Conservation (phyloP, 257 asterid genomes). For the Solanum virginianum region DNA sequence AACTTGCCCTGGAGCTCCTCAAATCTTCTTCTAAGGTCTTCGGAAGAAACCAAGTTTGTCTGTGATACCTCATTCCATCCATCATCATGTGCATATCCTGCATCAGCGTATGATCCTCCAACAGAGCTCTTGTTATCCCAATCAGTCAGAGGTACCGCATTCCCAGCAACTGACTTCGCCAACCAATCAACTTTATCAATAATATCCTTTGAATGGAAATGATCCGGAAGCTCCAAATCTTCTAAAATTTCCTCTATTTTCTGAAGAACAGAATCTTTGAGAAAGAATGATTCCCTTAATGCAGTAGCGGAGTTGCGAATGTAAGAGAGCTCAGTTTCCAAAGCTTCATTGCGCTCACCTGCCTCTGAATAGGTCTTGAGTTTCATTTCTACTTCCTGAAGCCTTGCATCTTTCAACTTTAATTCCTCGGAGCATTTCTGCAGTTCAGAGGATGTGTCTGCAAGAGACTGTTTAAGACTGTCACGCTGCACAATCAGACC, state of each 20-base stretch:
- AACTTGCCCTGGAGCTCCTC: conserved; percentile 84
- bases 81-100: conserved; percentile 46
- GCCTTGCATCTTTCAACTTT: conserved; percentile 54
- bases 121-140: conserved; percentile 59
- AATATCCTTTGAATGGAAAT: conserved; percentile 70
- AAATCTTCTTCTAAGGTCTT: conserved; percentile 55
- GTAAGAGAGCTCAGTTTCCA: conserved; percentile 94
- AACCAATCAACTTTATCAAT: conserved; percentile 91
- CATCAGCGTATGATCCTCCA: conserved; percentile 51
- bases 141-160: conserved; percentile 36
- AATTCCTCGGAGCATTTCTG: conserved; percentile 71
- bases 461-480: conserved; percentile 76
- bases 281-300: conserved; percentile 92
- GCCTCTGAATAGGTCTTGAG: conserved; percentile 84
- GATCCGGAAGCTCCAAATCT: conserved; percentile 91
- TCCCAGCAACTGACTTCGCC: conserved; percentile 58
- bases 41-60: conserved; percentile 35
- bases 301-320: conserved; percentile 97
- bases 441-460: conserved; percentile 64
- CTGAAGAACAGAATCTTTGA: conserved; percentile 90
- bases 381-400: conserved; percentile 76
- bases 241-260: conserved; percentile 93
- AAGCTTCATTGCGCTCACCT: conserved; percentile 97
- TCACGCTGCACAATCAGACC: conserved; percentile 92
- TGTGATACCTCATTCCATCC: conserved; percentile 56